Evolutionary conservation across 352 stramenopile species (phyloP), one percentile per base, ranked within the genome.

Genomic region (Globisporangium radiosum): DNA sequence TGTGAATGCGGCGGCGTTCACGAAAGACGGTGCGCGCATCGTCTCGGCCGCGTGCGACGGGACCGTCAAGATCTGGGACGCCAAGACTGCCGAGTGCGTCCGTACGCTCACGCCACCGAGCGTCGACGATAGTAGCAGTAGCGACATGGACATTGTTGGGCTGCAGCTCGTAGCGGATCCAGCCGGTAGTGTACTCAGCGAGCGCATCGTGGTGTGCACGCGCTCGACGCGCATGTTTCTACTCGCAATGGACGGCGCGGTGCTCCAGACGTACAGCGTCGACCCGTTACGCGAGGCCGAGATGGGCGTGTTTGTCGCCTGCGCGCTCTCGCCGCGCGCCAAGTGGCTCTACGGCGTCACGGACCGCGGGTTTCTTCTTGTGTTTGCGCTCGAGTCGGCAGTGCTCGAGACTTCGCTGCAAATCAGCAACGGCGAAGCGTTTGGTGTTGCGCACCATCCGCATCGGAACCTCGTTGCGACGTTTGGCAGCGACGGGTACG

Each of bases 11-110:
- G 87, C 88, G 9, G 75, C 88, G n/a, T 97, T 90, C 62, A 83
- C 77, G 0, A 69, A 64, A 7, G 81, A 95, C 52, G 78, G 70
- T n/a, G 64, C 59, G 49, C 77, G 71, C 43, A 76, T 98, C 11
- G 72, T 98, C 4, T 97, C 92, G 2, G 78, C 74, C 19, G 94
- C 86, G 9, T 92, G 83, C 40, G 95, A 98, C 70, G 93, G 92
- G 54, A 98, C 79, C 4, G 67, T 97, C n/a, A 92, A 94, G 71
- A 69, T 94, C 33, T 98, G 92, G 92, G 82, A 92, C 65, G 60
- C 68, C 43, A 91, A 92, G 49, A 91, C 86, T n/a, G 73, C 78
- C 4, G 85, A 95, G 66, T 92, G 82, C 43, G 25, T 97, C 11
- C 60, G 67, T 19, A 96, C 85, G 51, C 81, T 97, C 55, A 65